Evolutionary conservation across 768 basidiomycete genomes (phyloP).

Genomic region (Lactifluus echinatus): DNA sequence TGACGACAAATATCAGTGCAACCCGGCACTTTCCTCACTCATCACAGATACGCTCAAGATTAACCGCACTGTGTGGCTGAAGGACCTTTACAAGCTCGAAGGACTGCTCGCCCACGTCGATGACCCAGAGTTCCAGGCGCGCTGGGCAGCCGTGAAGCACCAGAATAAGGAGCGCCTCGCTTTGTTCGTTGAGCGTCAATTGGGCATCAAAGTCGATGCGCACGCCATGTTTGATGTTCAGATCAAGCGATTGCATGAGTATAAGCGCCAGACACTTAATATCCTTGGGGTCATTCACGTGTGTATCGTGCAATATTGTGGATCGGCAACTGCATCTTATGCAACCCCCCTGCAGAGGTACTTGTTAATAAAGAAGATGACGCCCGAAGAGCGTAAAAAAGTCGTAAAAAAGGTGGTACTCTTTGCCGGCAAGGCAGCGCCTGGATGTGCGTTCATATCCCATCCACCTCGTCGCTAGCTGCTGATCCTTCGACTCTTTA

Average conservation of each 20-base stretch:
- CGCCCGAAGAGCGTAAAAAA: conserved; percentile 70
- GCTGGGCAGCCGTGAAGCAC: conserved; percentile 81
- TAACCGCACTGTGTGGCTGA: conserved; percentile 75
- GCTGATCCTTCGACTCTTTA: conserved; percentile 9
- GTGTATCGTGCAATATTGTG: conserved; percentile 23
- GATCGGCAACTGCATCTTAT: not conserved
- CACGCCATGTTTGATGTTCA: conserved; percentile 87
- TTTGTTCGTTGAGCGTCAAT: conserved; percentile 56
- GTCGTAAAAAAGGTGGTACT: conserved; percentile 84
- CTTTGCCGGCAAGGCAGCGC: conserved; percentile 97
- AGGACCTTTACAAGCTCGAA: conserved; percentile 69
- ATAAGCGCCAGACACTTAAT: conserved; percentile 93
- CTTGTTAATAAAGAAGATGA: conserved; percentile 69
- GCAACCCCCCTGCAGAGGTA: conserved; percentile 50
- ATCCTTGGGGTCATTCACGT: conserved; percentile 86
- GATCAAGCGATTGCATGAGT: conserved; percentile 91
- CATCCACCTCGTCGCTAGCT: not conserved
- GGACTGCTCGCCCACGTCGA: conserved; percentile 67
- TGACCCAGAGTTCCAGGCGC: conserved; percentile 62
- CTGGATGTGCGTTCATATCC: conserved; percentile 53
- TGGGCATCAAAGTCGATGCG: conserved; percentile 66
- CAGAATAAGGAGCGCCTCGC: conserved; percentile 88
- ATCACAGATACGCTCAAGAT: conserved; percentile 76
- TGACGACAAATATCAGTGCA: conserved; percentile 45
- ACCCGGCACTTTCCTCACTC: conserved; percentile 76